phyloP scores from a whole-genome alignment of 139 green algal genomes.

The Chlorella sp. region DNA sequence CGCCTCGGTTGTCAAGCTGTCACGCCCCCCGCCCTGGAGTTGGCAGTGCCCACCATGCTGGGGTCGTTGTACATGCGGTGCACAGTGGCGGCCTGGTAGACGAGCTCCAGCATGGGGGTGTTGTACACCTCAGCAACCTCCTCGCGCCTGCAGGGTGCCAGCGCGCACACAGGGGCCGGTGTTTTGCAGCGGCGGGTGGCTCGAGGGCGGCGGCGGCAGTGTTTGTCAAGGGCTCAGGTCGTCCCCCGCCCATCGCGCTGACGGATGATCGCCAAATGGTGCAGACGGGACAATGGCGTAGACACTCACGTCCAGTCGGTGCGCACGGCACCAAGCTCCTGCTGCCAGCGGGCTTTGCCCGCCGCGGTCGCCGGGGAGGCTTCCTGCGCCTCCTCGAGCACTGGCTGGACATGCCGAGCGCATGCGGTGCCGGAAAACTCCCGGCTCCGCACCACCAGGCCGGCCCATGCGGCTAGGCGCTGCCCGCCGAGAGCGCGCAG shows the following conservation, averaged over 20 bases:
- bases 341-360: constrained; percentile 57
- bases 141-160: constrained; percentile 69
- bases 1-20: too few species aligned
- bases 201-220: neutral
- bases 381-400: neutral
- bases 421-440: neutral
- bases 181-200: neutral
- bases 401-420: constrained; percentile 13
- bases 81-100: constrained; percentile 86
- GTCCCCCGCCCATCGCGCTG: neutral
- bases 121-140: constrained; percentile 92
- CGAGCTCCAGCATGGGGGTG: constrained; percentile 92
- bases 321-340: constrained; percentile 75
- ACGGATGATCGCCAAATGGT: neutral
- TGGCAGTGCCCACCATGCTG: constrained; percentile 70
- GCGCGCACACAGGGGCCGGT: neutral
- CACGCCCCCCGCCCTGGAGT: too few species aligned
- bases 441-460: neutral
- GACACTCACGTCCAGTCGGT: constrained; percentile 85
- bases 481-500: neutral
- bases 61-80: constrained; percentile 94
- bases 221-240: neutral
- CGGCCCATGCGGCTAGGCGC: constrained; percentile 15
- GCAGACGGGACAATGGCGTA: neutral
- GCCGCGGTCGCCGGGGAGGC: constrained; percentile 16